Evolutionary conservation across 2,329 filamentous ascomycete genomes (phyloP).

Genomic region (Cercospora berteroae): DNA sequence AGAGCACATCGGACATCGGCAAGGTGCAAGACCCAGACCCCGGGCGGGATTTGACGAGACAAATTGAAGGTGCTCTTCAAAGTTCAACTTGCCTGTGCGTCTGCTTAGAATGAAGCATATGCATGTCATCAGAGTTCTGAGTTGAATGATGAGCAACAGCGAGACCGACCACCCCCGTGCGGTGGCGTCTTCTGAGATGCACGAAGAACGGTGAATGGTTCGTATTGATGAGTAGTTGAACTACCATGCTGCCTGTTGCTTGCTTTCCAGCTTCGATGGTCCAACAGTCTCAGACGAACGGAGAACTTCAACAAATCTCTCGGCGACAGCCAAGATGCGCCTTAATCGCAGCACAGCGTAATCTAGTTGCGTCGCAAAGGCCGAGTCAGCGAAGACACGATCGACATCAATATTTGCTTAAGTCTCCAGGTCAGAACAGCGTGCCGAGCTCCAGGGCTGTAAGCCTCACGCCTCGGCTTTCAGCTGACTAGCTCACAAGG

Average conservation of each 20-base stretch:
- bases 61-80: background rate
- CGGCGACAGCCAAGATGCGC: too few relatives aligned
- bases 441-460: background rate
- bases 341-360: background rate
- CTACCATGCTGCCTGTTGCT: background rate
- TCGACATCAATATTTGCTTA: conserved; percentile 5
- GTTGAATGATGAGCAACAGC: background rate
- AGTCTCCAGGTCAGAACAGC: background rate
- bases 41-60: background rate
- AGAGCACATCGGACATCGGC: background rate
- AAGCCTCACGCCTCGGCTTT: background rate
- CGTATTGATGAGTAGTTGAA: background rate
- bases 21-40: background rate
- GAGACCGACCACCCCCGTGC: background rate
- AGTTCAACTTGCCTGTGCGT: background rate
- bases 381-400: background rate
- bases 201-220: background rate
- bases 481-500: background rate
- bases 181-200: background rate
- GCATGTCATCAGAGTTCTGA: background rate
- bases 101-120: background rate
- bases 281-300: background rate
- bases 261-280: background rate
- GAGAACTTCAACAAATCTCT: background rate
- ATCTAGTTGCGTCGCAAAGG: background rate